These are phyloP conservation scores for Erucastrum elatum DNA, from an alignment of 345 rosid species.

Conservation along the genomic window DNA sequence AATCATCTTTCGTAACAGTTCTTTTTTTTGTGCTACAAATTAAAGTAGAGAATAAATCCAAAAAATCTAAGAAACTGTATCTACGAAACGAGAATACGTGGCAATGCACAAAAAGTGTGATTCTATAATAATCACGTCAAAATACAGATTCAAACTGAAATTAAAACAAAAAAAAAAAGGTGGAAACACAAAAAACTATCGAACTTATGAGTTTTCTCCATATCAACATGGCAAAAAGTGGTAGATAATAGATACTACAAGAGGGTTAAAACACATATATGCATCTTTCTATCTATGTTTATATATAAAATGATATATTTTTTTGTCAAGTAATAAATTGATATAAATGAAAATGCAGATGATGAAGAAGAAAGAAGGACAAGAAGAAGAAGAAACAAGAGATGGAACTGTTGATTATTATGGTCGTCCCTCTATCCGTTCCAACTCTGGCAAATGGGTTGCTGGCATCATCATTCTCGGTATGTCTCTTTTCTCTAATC, in stretches of 20 bases:
- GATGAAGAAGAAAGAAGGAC: slow-evolving; percentile 49
- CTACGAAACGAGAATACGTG: slow-evolving; percentile 19
- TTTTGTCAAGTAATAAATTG: neutral
- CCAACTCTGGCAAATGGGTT: slow-evolving; percentile 70
- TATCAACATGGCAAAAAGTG: slow-evolving; percentile 4
- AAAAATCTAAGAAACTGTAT: slow-evolving; percentile 21
- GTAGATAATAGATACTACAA: neutral
- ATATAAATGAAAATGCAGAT: slow-evolving; percentile 42
- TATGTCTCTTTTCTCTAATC: slow-evolving; percentile 41
- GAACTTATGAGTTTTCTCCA: neutral
- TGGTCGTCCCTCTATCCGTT: slow-evolving; percentile 67
- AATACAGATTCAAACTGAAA: neutral
- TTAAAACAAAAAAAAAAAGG: neutral
- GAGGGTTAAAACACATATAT: neutral
- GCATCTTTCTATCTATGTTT: neutral
- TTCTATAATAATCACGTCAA: neutral
- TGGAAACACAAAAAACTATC: neutral
- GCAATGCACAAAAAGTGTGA: slow-evolving; percentile 13
- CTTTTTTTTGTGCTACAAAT: neutral
- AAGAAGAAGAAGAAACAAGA: slow-evolving; percentile 51
- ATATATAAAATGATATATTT: neutral
- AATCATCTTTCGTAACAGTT: slow-evolving; percentile 8
- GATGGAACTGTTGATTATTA: slow-evolving; percentile 79
- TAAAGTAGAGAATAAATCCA: slow-evolving; percentile 31
- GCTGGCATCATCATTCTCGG: slow-evolving; percentile 81